Base-by-base conservation (phyloP, 2,329 filamentous ascomycete species). In the Esteya vermicola region DNA sequence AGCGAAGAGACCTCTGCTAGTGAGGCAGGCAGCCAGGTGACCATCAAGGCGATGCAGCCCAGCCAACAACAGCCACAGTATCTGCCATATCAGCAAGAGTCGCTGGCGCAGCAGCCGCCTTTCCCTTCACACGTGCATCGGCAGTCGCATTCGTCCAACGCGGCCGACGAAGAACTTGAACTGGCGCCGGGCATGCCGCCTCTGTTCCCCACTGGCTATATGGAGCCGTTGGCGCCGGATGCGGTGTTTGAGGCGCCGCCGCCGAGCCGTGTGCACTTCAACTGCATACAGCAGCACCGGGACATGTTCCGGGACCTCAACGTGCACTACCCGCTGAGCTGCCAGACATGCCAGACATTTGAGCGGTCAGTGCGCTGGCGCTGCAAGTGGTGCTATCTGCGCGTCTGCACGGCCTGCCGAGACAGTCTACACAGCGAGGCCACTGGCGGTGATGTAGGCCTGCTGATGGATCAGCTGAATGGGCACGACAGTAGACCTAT, bases 341-440 rank as follows among this genome's bases (percentile, higher is more conserved):
- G 72, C 51, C 67, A 72, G 52, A 60, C 64, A 4, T 76, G 72
- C 52, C 59, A 60, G 39, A 58, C 57, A 42, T 56, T 58, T 37
- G 67, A 72, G 42, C 48, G 51, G 7, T 59, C 62, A 33, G 54
- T 62, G 45, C 63, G 70, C 27, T 65, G 57, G 54, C 58, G 57
- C 18, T 74, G 70, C 51, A 54, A 55, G 13, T 69, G 65, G 52
- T 74, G 70, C 53, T 58, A 62, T 43, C 48, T 74, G 36, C 63
- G 69, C 38, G 61, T 75, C 42, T 76, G 72, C 52, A 57, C 60
- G 25, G 46, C 55, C 3, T 76, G 72, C 47, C 51, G 58, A 30
- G 61, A 57, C 12, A 51, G 56, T 19, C 52, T 75, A 40, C 56
- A 59, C 21, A 51, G 50, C 20, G 58, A 62, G 33, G 56, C 59